Percentiles rank a stretch among this genome's conserved stretches.
These are phyloP conservation scores for Chenopodium suecicum DNA, from an alignment of 148 eudicot genomes.

Conservation along the genomic window DNA sequence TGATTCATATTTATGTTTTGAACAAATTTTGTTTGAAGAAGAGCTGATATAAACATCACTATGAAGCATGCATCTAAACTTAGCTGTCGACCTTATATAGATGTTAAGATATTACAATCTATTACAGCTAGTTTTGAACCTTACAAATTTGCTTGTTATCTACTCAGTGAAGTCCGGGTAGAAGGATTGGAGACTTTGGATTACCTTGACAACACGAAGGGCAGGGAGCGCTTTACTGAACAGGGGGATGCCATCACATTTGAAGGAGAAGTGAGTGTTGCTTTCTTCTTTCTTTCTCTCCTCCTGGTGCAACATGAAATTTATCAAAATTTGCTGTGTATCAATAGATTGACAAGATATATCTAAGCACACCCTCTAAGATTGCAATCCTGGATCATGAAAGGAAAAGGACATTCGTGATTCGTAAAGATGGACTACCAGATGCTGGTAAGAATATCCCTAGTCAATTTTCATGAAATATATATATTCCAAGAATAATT, in stretches of 20 bases:
- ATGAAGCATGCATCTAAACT: not conserved
- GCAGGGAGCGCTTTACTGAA: constrained; percentile 75
- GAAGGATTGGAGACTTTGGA: constrained; percentile 91
- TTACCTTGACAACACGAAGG: constrained; percentile 83
- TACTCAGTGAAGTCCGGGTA: constrained; percentile 86
- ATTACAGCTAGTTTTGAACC: not conserved
- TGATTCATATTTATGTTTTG: not conserved
- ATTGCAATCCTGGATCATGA: constrained; percentile 89
- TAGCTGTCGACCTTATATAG: not conserved
- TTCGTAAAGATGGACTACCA: constrained; percentile 94
- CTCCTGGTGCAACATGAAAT: not conserved
- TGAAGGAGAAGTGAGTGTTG: constrained; percentile 72
- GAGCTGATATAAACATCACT: not conserved
- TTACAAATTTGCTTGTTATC: constrained; percentile 15
- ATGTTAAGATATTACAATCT: not conserved
- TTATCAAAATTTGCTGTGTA: constrained; percentile 6
- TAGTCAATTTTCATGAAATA: not conserved
- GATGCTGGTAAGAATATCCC: constrained; percentile 72
- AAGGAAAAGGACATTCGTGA: constrained; percentile 83
- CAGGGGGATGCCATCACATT: constrained; percentile 97
- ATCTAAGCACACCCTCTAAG: constrained; percentile 89
- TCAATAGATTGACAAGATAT: constrained; percentile 77
- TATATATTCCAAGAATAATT: too few relatives aligned
- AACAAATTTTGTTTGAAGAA: not conserved
- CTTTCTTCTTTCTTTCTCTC: not conserved